Base-by-base conservation (phyloP, 257 asterid species). In the Salvia miltiorrhiza region DNA sequence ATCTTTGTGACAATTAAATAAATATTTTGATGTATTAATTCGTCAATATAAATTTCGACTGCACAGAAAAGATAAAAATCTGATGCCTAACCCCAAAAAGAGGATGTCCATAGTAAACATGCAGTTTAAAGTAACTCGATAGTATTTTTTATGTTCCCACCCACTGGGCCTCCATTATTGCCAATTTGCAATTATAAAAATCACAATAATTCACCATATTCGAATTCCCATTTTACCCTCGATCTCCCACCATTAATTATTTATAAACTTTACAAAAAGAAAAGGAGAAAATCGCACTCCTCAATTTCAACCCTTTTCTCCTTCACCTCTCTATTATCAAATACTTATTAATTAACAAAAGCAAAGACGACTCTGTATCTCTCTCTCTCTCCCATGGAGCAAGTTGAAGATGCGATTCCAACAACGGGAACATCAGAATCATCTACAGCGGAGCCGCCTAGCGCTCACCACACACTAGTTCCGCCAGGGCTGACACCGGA, bases 401-500 rank as follows among this genome's bases (percentile, higher is more conserved):
- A 65, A 10, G 70, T 14, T 37, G 60, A 69, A 75, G 71, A 24
- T 24, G 66, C 55, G 62, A 75, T 50, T 60, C 71, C 70, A 58
- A 12, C 56, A 16, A 37, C 70, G 39, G 78, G 54, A 53, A 5
- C 44, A 8, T 53, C 39, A 49, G 59, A 49, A 62, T 26, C 76
- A 24, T 13, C 52, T 11, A n/a, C 61, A 9, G 17, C 71, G 54
- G 59, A n/a, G 57, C 30, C 56, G 72, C 67, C n/a, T n/a, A n/a
- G n/a, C n/a, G n/a, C n/a, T n/a, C n/a, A 54, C 73, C 72, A 68
- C 35, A 65, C 47, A 30, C 17, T 55, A 0, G 13, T 71, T 53
- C 95, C 93, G 2, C 35, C 81, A 11, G 93, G 93, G 0, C 50
- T 87, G 48, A 81, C 83, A 6, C 76, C 35, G n/a, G 77, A 85